phyloP scores from a whole-genome alignment of 768 basidiomycete genomes.

The Polyporus arcularius region DNA sequence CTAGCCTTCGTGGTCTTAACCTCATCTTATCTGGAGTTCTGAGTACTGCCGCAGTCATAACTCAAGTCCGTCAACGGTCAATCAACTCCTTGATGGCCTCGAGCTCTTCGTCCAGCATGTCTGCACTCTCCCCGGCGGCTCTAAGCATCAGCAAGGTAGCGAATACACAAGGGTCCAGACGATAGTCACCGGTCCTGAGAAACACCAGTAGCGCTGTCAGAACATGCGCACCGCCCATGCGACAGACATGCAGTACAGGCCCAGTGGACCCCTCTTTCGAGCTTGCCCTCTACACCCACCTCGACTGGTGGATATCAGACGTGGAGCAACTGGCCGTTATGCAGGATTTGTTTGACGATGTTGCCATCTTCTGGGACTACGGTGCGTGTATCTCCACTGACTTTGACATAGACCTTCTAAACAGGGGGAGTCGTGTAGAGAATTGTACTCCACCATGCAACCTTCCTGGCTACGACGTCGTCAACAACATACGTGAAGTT shows the following conservation, averaged over 20 bases:
- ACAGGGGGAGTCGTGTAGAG: no score
- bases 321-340: neutral
- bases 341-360: constrained; percentile 18
- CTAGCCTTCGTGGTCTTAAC: neutral
- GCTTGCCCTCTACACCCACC: neutral
- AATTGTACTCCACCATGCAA: constrained; percentile 39
- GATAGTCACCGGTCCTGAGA: no score
- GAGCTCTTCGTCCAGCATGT: neutral
- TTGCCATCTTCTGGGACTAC: constrained; percentile 48
- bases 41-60: neutral
- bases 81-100: neutral
- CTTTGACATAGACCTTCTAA: no score
- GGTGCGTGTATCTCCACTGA: constrained; percentile 26
- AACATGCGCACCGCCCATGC: no score
- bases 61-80: neutral
- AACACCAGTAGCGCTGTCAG: no score
- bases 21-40: constrained; percentile 5
- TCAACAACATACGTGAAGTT: constrained; percentile 46
- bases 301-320: no score
- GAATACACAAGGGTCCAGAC: no score
- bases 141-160: no score
- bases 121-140: no score
- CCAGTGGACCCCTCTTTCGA: no score
- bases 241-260: no score
- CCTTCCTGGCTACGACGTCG: constrained; percentile 46